Percentiles rank a stretch among this genome's conserved stretches.
phyloP scores from a whole-genome alignment of 2,329 filamentous ascomycete genomes.

The Hysterium pulicare region DNA sequence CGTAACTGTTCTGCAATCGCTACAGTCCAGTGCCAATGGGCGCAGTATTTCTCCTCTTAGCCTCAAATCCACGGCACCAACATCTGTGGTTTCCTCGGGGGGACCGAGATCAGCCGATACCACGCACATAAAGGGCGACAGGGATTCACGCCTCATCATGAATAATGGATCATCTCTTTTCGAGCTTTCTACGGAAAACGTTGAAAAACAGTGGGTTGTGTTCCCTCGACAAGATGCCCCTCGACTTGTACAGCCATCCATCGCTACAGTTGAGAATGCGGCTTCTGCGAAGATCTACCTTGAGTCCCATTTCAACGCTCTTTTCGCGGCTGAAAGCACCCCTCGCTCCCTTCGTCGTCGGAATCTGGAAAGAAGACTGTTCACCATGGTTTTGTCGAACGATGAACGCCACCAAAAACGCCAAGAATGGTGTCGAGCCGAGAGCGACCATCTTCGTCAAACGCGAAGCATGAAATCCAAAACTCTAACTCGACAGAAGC shows the following conservation, averaged over 20 bases:
- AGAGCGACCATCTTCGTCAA: constrained; percentile 73
- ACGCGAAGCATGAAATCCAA: constrained; percentile 66
- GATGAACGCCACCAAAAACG: constrained; percentile 56
- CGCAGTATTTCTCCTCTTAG: constrained; percentile 26
- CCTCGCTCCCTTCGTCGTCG: constrained; percentile 60
- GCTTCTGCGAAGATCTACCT: constrained; percentile 82
- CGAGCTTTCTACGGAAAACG: constrained; percentile 14
- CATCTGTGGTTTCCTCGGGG: constrained; percentile 31
- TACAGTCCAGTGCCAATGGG: constrained; percentile 21
- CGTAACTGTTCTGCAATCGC: constrained; percentile 22
- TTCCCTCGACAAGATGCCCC: constrained; percentile 35
- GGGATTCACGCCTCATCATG: constrained; percentile 11
- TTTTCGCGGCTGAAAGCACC: constrained; percentile 54
- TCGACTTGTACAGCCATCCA: constrained; percentile 33
- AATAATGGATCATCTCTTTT: constrained; percentile 14
- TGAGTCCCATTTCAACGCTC: constrained; percentile 77
- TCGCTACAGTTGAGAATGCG: constrained; percentile 69
- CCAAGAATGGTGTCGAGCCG: constrained; percentile 60
- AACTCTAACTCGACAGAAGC: constrained; percentile 47
- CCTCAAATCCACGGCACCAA: constrained; percentile 32
- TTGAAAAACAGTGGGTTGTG: constrained; percentile 21
- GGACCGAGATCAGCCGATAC: constrained; percentile 28
- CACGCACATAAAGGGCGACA: constrained; percentile 16
- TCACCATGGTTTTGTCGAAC: constrained; percentile 51
- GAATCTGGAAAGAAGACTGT: constrained; percentile 63